Base-by-base conservation (phyloP, 2,329 filamentous ascomycete genomes). In the Hymenoscyphus salicellus region DNA sequence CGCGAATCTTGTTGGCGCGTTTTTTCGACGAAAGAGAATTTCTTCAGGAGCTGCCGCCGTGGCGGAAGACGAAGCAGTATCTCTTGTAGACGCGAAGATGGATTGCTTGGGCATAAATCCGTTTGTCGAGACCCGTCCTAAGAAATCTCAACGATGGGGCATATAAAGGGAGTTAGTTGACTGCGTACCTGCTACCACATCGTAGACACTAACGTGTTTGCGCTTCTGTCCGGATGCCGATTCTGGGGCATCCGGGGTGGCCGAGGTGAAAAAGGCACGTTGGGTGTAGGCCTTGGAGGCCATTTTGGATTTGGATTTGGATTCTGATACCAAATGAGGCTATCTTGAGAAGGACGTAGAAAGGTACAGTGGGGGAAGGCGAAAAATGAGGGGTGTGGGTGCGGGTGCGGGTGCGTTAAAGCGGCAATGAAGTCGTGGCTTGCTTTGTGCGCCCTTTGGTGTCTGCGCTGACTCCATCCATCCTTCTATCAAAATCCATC, bases 151-250 rank as follows among this genome's bases (percentile, higher is more conserved):
- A 63, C 36, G 56, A 30, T 43, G 41, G 65, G 16, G 55, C 60
- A 30, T 41, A 43, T 8, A 55, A 59, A 17, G 33, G 28, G 23
- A 30, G 6, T 30, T 30, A 30, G 33, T 26, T 14, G 32, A 26
- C 16, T 2, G 43, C n/a, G 69, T 74, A 89, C 89, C 88, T 72
- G 89, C 88, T 62, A 91, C 88, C 17, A 89, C 89, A 77, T 93
- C 89, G 76, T 89, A 93, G 23, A 93, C 77, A 23, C 83, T 91
- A 49, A 83, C 81, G 3, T 49, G 30, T 23, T 55, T 83, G 83
- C 60, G 75, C 28, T 30, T 56, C 28, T 28, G n/a, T 20, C 1
- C 16, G 26, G 55, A 20, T 8, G 55, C 28, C 4, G 16, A n/a
- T n/a, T 56, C n/a, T 23, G 28, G n/a, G 26, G 55, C 28, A 17